Percentiles rank a stretch among this genome's conserved stretches.
Evolutionary conservation across 1,284 basidiomycete species (phyloP).

Genomic region (Apiotrichum veenhuisii): DNA sequence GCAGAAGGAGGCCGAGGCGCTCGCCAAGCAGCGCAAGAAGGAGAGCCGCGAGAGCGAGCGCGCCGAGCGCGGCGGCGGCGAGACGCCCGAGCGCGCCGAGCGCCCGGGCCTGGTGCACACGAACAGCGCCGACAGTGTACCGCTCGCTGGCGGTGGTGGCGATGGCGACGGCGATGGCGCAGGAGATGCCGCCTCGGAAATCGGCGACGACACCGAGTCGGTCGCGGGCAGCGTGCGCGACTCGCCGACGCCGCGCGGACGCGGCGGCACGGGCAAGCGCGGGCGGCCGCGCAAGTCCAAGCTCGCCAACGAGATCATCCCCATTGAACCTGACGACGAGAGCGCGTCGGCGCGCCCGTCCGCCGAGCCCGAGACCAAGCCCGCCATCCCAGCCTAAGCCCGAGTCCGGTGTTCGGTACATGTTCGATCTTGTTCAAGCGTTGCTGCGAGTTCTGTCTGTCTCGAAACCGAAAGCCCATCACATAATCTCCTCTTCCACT

Average conservation of each 20-base stretch:
- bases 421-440: no score
- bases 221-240: slow-evolving; percentile 8
- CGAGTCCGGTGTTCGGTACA: no score
- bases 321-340: slow-evolving; percentile 14
- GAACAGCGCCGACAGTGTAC: slow-evolving; percentile 20
- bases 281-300: slow-evolving; percentile 38
- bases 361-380: slow-evolving; percentile 1
- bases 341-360: background rate
- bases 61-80: slow-evolving; percentile 3
- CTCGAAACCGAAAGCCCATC: no score
- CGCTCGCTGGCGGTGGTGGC: background rate
- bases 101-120: slow-evolving; percentile 13
- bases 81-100: slow-evolving; percentile 7
- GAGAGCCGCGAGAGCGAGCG: slow-evolving; percentile 12
- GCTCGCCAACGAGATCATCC: slow-evolving; percentile 43
- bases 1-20: slow-evolving; percentile 37
- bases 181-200: slow-evolving; percentile 18
- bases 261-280: slow-evolving; percentile 6
- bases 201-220: slow-evolving; percentile 29
- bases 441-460: no score
- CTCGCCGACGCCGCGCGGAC: slow-evolving; percentile 11
- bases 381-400: background rate
- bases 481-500: no score
- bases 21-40: slow-evolving; percentile 22
- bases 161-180: slow-evolving; percentile 1